These are phyloP conservation scores for Candida sojae DNA, from an alignment of 1,139 yeast species.

Conservation along the genomic window DNA sequence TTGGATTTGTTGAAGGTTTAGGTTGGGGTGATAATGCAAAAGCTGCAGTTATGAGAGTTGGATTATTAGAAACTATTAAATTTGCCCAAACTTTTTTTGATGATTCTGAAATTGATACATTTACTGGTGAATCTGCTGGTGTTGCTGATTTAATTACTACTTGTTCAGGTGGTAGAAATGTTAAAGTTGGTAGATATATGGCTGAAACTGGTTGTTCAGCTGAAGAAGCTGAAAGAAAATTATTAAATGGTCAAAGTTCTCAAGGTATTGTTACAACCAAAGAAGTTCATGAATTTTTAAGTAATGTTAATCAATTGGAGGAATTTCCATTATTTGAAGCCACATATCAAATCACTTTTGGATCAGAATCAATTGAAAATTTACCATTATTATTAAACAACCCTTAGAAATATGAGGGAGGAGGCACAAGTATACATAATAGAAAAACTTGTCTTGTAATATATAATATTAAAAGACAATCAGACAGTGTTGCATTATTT, in stretches of 20 bases:
- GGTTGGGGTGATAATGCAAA: slow-evolving; percentile 58
- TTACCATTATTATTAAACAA: slow-evolving; percentile 37
- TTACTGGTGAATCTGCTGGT: slow-evolving; percentile 51
- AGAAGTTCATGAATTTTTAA: slow-evolving; percentile 50
- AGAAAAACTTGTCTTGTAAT: too few relatives aligned
- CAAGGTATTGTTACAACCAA: slow-evolving; percentile 51
- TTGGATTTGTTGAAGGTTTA: slow-evolving; percentile 50
- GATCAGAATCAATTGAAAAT: slow-evolving; percentile 43
- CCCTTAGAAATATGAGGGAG: neutral
- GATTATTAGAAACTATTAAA: slow-evolving; percentile 44
- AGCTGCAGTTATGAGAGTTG: slow-evolving; percentile 52
- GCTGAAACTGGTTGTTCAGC: slow-evolving; percentile 47
- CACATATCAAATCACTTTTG: slow-evolving; percentile 47
- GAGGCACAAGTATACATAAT: too few relatives aligned
- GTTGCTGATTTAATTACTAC: slow-evolving; percentile 54
- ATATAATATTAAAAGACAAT: too few relatives aligned
- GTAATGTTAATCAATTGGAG: slow-evolving; percentile 28
- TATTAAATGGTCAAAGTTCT: slow-evolving; percentile 52
- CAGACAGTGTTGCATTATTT: neutral
- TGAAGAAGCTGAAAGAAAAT: slow-evolving; percentile 44
- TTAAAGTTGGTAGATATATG: slow-evolving; percentile 50
- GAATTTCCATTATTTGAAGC: slow-evolving; percentile 52
- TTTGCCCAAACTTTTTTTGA: slow-evolving; percentile 46
- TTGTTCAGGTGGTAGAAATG: slow-evolving; percentile 53
- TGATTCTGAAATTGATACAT: slow-evolving; percentile 38